Evolutionary conservation across 169 alveolate species (phyloP).

Genomic region (Plasmodium inui): DNA sequence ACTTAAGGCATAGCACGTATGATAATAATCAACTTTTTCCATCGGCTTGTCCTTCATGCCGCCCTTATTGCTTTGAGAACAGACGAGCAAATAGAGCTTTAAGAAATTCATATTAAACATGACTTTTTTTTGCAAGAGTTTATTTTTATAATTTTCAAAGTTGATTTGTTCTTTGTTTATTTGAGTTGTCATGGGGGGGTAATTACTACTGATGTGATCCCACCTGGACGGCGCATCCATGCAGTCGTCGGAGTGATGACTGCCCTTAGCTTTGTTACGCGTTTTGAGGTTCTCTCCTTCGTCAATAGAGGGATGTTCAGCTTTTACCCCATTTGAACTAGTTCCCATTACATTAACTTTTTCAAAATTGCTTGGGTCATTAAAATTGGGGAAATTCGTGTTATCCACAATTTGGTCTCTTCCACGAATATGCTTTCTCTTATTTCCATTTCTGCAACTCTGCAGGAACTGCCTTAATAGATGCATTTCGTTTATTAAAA

Average conservation of each 20-base stretch:
- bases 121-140: constrained; percentile 76
- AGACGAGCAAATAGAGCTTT: constrained; percentile 75
- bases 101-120: constrained; percentile 72
- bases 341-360: constrained; percentile 73
- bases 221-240: not conserved
- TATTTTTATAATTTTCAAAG: constrained; percentile 74
- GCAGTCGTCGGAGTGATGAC: not conserved
- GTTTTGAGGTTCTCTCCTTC: not conserved
- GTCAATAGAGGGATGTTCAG: constrained; percentile 7
- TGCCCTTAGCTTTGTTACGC: not conserved
- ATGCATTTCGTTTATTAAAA: constrained; percentile 82
- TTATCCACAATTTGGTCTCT: constrained; percentile 69
- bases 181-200: not conserved
- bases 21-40: constrained; percentile 95
- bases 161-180: not conserved
- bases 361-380: constrained; percentile 2
- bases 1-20: constrained; percentile 95
- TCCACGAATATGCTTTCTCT: constrained; percentile 70
- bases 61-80: constrained; percentile 86
- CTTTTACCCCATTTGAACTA: constrained; percentile 78
- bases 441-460: not conserved
- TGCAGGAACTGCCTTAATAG: constrained; percentile 40
- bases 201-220: not conserved
- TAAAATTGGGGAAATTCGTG: not conserved
- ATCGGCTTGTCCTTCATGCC: constrained; percentile 97